Evolutionary conservation across 2,329 filamentous ascomycete genomes (phyloP), one percentile per base, ranked within the genome.

Genomic region (Torrubiella hemipterigena): DNA sequence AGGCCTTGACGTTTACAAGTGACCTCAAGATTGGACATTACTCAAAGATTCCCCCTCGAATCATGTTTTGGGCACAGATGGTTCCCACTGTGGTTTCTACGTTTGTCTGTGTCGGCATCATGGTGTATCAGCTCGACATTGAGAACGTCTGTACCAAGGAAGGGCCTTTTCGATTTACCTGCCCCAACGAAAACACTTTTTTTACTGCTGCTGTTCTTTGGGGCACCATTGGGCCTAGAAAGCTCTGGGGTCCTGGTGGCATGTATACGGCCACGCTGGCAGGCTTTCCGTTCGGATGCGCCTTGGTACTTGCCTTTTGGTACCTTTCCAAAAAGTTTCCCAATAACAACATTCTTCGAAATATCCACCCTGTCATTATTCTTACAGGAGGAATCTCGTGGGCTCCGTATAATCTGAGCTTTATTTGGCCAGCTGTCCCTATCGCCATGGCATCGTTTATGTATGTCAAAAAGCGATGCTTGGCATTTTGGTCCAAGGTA

Each of bases 21-120:
- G 65, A 69, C 38, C 54, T 67, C 55, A 69, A 69, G 45, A 45
- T 69, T 18, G 65, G 55, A 2, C 63, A 66, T 33, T 67, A 68
- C 43, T 45, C 67, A 32, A 67, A 69, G 40, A 60, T 68, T 24
- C 57, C 64, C 0, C 61, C 59, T 0, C 52, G 56, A 4, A 61
- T 58, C 8, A 50, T 62, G 4, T 69, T 69, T 43, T 53, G 55
- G 17, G 60, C 58, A 6, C 65, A 70, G 42, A 57, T 59, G 4
- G 53, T 53, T 16, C 60, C 61, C 26, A 62, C 61, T 22, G 42
- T 66, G 31, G 37, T 63, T 9, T 63, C 63, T 18, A 65, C 61
- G 6, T 50, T 67, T 23, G 48, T 65, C 4, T 63, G 61, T 5
- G 58, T 59, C 5, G 45, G 67, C 9, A 59, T 54, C 3, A 54